Evolutionary conservation across 306 rosid species (phyloP).

Genomic region (Delonix regia): DNA sequence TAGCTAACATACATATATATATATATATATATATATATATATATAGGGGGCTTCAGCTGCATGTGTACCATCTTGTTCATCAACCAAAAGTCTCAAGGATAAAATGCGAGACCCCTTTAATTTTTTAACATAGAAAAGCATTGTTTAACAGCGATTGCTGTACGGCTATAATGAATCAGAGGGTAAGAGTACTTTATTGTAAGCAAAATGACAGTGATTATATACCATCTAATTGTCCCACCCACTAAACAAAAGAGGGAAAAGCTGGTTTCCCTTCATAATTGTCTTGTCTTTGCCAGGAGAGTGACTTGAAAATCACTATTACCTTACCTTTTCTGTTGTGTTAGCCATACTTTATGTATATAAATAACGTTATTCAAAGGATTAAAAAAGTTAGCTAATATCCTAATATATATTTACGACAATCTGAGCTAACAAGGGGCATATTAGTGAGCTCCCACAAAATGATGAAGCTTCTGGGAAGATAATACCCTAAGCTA

Average conservation of each 20-base stretch:
- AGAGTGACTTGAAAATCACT: slow-evolving; percentile 5
- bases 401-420: not conserved
- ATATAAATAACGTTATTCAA: slow-evolving; percentile 1
- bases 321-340: not conserved
- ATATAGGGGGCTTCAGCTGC: not conserved
- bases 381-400: slow-evolving; percentile 9
- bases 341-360: not conserved
- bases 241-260: not conserved
- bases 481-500: not conserved
- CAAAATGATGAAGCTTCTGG: not conserved
- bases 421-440: not conserved
- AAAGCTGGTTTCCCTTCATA: not conserved
- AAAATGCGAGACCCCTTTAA: not conserved
- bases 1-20: too few species aligned
- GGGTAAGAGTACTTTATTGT: not conserved
- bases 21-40: too few species aligned
- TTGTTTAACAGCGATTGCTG: too few species aligned
- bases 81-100: not conserved
- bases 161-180: not conserved
- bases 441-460: slow-evolving; percentile 1
- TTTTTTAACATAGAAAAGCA: not conserved
- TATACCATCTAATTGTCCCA: not conserved
- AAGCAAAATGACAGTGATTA: not conserved
- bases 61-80: not conserved
- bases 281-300: slow-evolving; percentile 17